phyloP scores from a whole-genome alignment of 1,284 basidiomycete species.

The Chondrostereum purpureum region DNA sequence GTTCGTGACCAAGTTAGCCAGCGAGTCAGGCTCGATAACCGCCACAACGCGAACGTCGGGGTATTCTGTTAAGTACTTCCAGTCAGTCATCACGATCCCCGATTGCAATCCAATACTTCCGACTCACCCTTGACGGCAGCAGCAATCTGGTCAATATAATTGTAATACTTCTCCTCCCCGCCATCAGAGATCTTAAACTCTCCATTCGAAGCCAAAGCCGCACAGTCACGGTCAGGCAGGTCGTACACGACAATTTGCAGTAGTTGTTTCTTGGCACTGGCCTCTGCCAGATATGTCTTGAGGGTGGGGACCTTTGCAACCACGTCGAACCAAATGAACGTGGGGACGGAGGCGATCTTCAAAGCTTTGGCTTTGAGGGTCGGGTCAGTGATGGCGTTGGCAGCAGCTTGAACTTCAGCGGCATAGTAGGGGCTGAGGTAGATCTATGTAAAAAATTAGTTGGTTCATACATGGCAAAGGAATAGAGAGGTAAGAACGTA shows the following conservation, averaged over 20 bases:
- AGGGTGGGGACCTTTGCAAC: conserved; percentile 45
- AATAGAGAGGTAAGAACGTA: background rate
- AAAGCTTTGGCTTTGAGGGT: conserved; percentile 42
- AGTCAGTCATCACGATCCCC: conserved; percentile 4
- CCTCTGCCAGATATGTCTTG: conserved; percentile 47
- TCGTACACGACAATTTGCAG: conserved; percentile 62
- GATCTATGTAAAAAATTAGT: conserved; percentile 21
- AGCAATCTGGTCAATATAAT: conserved; percentile 57
- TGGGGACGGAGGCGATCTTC: conserved; percentile 47
- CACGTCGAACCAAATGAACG: conserved; percentile 56
- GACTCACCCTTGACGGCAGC: conserved; percentile 46
- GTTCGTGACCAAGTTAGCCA: conserved; percentile 61
- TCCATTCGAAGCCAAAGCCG: conserved; percentile 58
- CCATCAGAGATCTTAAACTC: conserved; percentile 53
- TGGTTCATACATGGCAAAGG: background rate
- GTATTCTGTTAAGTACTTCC: too few species aligned
- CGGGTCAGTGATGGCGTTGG: conserved; percentile 41
- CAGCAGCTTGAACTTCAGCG: conserved; percentile 43
- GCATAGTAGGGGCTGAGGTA: conserved; percentile 50
- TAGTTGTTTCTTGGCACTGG: conserved; percentile 42
- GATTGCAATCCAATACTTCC: conserved; percentile 17
- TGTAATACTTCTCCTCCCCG: conserved; percentile 48
- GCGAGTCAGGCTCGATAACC: conserved; percentile 59
- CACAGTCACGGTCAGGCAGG: conserved; percentile 57
- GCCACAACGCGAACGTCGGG: conserved; percentile 57